phyloP scores from a whole-genome alignment of 192 early-diverging fungal genomes.

The Phlyctochytrium arcticum region DNA sequence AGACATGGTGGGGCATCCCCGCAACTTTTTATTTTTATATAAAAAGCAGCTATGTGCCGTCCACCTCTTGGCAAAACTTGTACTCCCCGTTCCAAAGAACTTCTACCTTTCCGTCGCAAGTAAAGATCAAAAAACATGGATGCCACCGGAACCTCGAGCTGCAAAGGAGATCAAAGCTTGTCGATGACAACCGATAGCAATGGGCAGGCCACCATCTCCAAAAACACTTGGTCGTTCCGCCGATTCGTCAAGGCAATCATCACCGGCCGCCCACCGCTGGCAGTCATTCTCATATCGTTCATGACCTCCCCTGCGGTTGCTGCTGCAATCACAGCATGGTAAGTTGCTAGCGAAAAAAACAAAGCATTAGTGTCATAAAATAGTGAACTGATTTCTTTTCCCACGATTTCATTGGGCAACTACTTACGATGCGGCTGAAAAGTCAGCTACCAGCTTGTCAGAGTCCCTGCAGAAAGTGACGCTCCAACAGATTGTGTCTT shows the following conservation, averaged over 20 bases:
- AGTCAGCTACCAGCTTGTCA: background rate
- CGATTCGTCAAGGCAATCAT: background rate
- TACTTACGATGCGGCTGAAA: background rate
- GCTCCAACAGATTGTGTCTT: background rate
- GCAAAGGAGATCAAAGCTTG: no score
- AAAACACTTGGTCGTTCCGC: background rate
- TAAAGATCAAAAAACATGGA: no score
- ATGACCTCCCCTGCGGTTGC: background rate
- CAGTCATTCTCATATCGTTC: background rate
- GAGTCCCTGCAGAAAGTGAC: background rate
- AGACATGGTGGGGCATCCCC: no score
- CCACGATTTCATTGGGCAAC: slow-evolving; percentile 6
- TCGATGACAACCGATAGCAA: no score
- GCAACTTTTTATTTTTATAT: no score
- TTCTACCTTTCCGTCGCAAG: no score
- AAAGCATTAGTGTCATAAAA: no score
- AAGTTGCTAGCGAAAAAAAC: background rate
- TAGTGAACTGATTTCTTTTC: no score
- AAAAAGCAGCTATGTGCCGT: no score
- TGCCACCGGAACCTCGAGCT: no score
- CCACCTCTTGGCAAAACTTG: no score
- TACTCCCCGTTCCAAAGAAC: no score
- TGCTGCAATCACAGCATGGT: slow-evolving; percentile 3
- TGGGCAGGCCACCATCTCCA: background rate
- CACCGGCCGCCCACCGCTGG: background rate